Conservation (phyloP, 768 basidiomycete genomes). For the Lepiota brunneoincarnata region DNA sequence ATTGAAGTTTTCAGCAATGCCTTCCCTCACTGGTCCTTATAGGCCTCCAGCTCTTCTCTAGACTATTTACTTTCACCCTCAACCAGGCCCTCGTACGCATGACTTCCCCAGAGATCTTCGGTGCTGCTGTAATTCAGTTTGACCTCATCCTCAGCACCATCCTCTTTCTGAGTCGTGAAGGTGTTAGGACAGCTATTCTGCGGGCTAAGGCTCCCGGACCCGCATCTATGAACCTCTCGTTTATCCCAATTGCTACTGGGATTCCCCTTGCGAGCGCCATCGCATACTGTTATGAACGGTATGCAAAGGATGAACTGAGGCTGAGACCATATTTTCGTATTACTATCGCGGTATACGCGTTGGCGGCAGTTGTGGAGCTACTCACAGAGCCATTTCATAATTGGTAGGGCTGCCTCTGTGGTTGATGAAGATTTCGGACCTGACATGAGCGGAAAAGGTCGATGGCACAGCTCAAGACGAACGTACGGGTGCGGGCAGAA, state of each 20-base stretch:
- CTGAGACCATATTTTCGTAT: slow-evolving; percentile 62
- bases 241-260: slow-evolving; percentile 69
- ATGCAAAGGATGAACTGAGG: slow-evolving; percentile 51
- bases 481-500: slow-evolving; percentile 80
- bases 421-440: neutral
- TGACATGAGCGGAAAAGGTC: slow-evolving; percentile 39
- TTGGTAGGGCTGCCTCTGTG: slow-evolving; percentile 40
- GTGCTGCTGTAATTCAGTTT: slow-evolving; percentile 92
- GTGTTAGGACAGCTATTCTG: slow-evolving; percentile 81
- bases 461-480: slow-evolving; percentile 64
- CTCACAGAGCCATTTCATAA: slow-evolving; percentile 83
- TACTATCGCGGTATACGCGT: slow-evolving; percentile 67
- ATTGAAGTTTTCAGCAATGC: slow-evolving; percentile 32
- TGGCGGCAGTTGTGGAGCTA: slow-evolving; percentile 76
- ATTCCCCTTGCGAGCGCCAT: slow-evolving; percentile 58
- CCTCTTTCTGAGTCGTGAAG: slow-evolving; percentile 91
- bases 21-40: slow-evolving; percentile 68
- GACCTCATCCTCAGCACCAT: slow-evolving; percentile 89
- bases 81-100: slow-evolving; percentile 87
- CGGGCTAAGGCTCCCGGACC: slow-evolving; percentile 35
- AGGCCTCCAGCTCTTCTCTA: slow-evolving; percentile 80
- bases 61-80: slow-evolving; percentile 81
- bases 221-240: slow-evolving; percentile 42
- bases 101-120: slow-evolving; percentile 80
- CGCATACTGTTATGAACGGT: slow-evolving; percentile 49